Percentiles rank a stretch among this genome's conserved stretches.
These are phyloP conservation scores for Metarhizium humberi DNA, from an alignment of 2,329 filamentous ascomycete genomes.

Conservation along the genomic window DNA sequence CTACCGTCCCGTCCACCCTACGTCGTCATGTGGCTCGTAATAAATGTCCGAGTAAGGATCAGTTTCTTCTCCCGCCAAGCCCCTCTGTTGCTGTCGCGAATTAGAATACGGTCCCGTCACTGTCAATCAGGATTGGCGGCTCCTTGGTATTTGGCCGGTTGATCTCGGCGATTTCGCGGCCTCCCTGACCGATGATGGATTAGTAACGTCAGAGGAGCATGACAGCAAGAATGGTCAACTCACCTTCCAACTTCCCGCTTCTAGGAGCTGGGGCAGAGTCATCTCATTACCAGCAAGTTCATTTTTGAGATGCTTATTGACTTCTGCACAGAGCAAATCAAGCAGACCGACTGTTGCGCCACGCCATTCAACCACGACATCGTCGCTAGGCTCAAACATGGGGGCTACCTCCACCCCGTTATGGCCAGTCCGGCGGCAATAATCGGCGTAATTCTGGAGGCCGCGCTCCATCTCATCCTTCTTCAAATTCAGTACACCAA, in stretches of 20 bases:
- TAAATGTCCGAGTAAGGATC: background rate
- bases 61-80: background rate
- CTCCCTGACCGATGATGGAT: slow-evolving; percentile 46
- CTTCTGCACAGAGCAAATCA: slow-evolving; percentile 41
- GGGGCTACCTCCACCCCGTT: slow-evolving; percentile 47
- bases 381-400: slow-evolving; percentile 49
- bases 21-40: background rate
- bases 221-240: slow-evolving; percentile 17
- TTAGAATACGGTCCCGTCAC: slow-evolving; percentile 93
- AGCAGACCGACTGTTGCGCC: slow-evolving; percentile 52
- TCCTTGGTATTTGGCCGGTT: slow-evolving; percentile 93
- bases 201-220: background rate
- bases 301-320: slow-evolving; percentile 53
- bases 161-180: slow-evolving; percentile 90
- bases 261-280: slow-evolving; percentile 78
- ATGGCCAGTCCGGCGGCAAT: slow-evolving; percentile 62
- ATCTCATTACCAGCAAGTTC: slow-evolving; percentile 63
- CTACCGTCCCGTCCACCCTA: background rate
- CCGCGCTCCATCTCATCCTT: slow-evolving; percentile 60
- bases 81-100: background rate
- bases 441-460: slow-evolving; percentile 50
- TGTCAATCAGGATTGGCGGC: slow-evolving; percentile 91
- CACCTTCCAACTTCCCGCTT: slow-evolving; percentile 98
- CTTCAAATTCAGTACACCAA: slow-evolving; percentile 72
- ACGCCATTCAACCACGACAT: slow-evolving; percentile 58